Evolutionary conservation across 2,329 filamentous ascomycete genomes (phyloP), one percentile per base, ranked within the genome.

Genomic region (Paracorniculantispora psalliotae): DNA sequence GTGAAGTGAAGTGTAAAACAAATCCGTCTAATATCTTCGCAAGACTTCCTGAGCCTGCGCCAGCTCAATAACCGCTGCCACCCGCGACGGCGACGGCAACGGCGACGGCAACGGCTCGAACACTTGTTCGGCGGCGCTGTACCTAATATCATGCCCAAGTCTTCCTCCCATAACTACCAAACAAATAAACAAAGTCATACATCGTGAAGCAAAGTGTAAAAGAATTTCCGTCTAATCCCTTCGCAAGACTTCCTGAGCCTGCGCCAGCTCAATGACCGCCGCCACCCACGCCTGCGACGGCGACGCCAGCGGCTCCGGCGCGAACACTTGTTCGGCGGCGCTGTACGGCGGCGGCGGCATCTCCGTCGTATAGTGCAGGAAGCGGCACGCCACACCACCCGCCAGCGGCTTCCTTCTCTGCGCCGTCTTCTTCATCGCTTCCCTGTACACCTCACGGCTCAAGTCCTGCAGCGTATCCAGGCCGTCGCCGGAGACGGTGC

Each of bases 401-500:
- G 12, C 35, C 17, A n/a, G 26, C 13, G n/a, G 13, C 19, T 15
- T 33, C n/a, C 19, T 33, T 19, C 37, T 25, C 37, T 9, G n/a
- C 7, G 35, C 25, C 4, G 33, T 15, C 30, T 15, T 2, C 19
- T 13, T 43, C 35, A 33, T 33, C 35, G 17, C 9, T 10, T 51
- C 35, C 19, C 7, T 8, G 23, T 51, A 28, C 19, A 25, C 46
- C 12, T n/a, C 23, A 10, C 59, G 56, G 43, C 65, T 67, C 13
- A 66, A 26, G n/a, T 54, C 19, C 0, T 54, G 53, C 19, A 68
- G 56, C 39, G 60, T 51, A 13, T 63, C 61, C 5, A 68, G 30
- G 17, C 64, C 59, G 7, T 61, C 44, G 6, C 61, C 54, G 23
- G 63, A 55, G 12, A 69, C 60, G 12, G 63, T 64, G n/a, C 67